Conservation (phyloP, 177 flowering plant species). For the Vitis hybrid region DNA sequence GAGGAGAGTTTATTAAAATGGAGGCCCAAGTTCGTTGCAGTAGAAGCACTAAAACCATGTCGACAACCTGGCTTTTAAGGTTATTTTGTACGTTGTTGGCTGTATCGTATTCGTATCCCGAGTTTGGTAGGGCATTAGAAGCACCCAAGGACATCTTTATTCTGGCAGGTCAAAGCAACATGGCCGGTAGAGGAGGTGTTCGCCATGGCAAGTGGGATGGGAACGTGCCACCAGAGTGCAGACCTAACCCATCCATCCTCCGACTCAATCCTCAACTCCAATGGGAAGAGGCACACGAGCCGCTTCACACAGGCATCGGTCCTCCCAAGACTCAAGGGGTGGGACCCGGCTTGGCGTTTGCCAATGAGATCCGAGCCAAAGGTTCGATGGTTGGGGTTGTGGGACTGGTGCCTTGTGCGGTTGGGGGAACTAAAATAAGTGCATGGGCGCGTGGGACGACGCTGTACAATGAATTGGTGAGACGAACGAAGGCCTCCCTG, state of each 20-base stretch:
- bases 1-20: no score
- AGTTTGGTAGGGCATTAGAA: neutral
- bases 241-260: conserved; percentile 25
- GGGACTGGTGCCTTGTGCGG: conserved; percentile 42
- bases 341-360: conserved; percentile 46
- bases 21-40: no score
- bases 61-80: no score
- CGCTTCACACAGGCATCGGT: conserved; percentile 37
- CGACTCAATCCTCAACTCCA: conserved; percentile 20
- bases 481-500: conserved; percentile 15
- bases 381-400: conserved; percentile 19
- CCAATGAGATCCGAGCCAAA: conserved; percentile 15
- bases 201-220: conserved; percentile 23
- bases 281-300: conserved; percentile 40
- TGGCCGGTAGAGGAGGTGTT: conserved; percentile 54
- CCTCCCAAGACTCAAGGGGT: conserved; percentile 26
- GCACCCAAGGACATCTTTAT: conserved; percentile 25
- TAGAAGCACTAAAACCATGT: no score
- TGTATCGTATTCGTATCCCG: no score
- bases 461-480: conserved; percentile 20
- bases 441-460: conserved; percentile 24
- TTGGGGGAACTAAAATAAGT: conserved; percentile 28
- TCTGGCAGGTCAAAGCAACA: conserved; percentile 57
- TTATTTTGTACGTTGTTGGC: no score
- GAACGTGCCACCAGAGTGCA: conserved; percentile 29